phyloP scores from a whole-genome alignment of 345 rosid species.

The Rhizophora apiculata region DNA sequence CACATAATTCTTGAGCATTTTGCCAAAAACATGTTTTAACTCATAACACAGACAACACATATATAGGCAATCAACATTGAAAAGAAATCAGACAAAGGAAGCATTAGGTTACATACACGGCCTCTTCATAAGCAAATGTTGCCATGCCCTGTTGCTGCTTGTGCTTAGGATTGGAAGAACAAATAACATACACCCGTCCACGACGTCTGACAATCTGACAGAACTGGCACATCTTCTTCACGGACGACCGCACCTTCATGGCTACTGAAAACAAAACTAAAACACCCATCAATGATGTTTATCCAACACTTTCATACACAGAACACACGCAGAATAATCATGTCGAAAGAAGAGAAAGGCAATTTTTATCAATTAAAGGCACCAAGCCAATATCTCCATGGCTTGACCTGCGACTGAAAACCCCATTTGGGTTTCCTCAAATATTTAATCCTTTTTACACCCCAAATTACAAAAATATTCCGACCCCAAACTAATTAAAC shows the following conservation, averaged over 20 bases:
- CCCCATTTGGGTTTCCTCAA: too few species aligned
- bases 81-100: not conserved
- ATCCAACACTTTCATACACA: not conserved
- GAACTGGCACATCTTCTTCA: conserved; percentile 94
- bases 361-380: too few species aligned
- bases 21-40: too few species aligned
- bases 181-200: conserved; percentile 72
- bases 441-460: too few species aligned
- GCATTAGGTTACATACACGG: conserved; percentile 33
- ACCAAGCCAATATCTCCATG: too few species aligned
- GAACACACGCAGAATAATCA: not conserved
- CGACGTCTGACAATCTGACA: conserved; percentile 82
- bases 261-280: conserved; percentile 25
- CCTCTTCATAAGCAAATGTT: conserved; percentile 48
- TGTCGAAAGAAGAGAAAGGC: not conserved
- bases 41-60: too few species aligned
- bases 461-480: too few species aligned
- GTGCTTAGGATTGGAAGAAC: conserved; percentile 79
- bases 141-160: conserved; percentile 82
- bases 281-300: not conserved
- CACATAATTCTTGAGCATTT: too few species aligned
- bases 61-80: too few species aligned
- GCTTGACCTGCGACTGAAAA: too few species aligned
- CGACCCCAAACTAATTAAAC: too few species aligned
- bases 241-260: conserved; percentile 91